Evolutionary conservation across 225 moss, liverwort and hornwort genomes (phyloP).

Genomic region (Polytrichum commune): DNA sequence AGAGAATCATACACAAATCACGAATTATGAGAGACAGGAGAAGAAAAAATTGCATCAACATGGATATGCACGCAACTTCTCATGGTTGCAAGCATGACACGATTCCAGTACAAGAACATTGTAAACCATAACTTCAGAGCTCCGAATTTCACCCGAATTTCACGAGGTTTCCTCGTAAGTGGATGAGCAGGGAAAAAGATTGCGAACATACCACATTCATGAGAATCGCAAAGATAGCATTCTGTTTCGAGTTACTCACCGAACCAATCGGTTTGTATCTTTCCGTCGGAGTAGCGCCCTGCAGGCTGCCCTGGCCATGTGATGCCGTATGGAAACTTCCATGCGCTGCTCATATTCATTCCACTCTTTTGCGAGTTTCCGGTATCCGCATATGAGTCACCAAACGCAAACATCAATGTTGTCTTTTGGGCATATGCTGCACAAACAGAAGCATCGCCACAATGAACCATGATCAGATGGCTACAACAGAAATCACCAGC

Average conservation of each 20-base stretch:
- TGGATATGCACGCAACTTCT: background rate
- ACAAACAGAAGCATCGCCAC: background rate
- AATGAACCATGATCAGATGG: too few relatives aligned
- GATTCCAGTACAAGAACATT: background rate
- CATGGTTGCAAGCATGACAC: background rate
- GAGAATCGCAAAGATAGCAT: background rate
- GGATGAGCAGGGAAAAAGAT: too few relatives aligned
- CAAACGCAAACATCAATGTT: constrained; percentile 50
- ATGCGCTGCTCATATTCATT: background rate
- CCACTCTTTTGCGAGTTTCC: constrained; percentile 30
- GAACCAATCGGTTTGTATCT: constrained; percentile 36
- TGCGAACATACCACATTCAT: too few relatives aligned
- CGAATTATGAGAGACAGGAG: background rate
- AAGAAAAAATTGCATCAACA: background rate
- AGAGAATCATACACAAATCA: background rate
- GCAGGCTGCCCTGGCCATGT: constrained; percentile 56
- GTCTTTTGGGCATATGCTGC: constrained; percentile 29
- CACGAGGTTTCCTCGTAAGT: too few relatives aligned
- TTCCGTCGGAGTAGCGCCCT: constrained; percentile 51
- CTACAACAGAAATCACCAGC: background rate
- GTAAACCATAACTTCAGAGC: background rate
- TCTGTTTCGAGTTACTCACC: background rate
- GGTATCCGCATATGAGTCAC: constrained; percentile 69
- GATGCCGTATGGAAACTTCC: constrained; percentile 46
- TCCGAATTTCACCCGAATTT: background rate